Evolutionary conservation across 768 basidiomycete genomes (phyloP), one percentile per base, ranked within the genome.

Genomic region (Hypholoma sublateritium): DNA sequence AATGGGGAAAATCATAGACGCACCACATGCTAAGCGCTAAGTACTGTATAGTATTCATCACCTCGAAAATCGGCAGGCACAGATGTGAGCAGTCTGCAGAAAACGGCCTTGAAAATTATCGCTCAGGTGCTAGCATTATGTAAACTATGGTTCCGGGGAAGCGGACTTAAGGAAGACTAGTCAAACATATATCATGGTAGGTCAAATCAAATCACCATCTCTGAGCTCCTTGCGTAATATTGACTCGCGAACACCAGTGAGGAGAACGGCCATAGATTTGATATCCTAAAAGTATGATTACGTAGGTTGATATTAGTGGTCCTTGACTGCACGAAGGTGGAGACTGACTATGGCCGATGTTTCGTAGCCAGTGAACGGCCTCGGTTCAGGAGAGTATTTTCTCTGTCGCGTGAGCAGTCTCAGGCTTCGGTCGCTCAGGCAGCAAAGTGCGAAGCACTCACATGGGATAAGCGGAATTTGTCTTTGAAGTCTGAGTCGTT

Each of bases 351-450:
- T 82, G 4, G 87, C 88, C 37, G 86, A 86, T 0, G 87, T 89
- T 63, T 87, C 83, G 62, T 89, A 82, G 59, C 81, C 85, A 61
- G 86, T 82, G 63, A 89, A 89, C 1, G 82, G 74, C 4, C 88
- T 76, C 24, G 77, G 71, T 34, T 77, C 69, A 1, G 85, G 83
- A 2, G 87, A 88, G 21, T 80, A 70, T 21, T 79, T 79, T 65
- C 77, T 82, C 84, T 88, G 58, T 42, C 48, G 51, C 21, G 44
- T 34, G 55, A 50, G 13, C 25, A 1, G 28, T 32, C 1, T 32
- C 28, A 32, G 28, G 39, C 32, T 9, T 58, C 55, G 24, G 41
- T 42, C 34, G 52, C 47, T 39, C 35, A 52, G 21, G 11, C 25
- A 34, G 13, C 46, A 7, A 19, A 43, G 22, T 35, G 32, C 22